A percentile compares a stretch with the other conserved stretches of the same genome.
Conservation (phyloP, 2,329 filamentous ascomycete species). For the Boeremia lycopersici region DNA sequence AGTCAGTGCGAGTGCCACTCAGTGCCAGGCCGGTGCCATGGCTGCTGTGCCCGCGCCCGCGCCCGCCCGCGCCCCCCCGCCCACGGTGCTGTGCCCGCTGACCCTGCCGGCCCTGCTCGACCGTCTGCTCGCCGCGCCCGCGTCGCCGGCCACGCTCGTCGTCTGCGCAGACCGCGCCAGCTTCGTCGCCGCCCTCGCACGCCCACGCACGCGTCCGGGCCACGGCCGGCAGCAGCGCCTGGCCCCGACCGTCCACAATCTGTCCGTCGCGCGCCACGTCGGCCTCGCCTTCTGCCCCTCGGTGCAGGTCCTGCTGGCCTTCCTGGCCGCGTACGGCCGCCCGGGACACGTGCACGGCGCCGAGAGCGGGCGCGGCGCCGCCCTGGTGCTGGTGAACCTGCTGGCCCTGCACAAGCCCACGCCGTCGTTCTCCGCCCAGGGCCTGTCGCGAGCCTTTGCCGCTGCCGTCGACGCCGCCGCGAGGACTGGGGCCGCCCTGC, state of each 20-base stretch:
- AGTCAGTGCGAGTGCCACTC: too few species aligned
- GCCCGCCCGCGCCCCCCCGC: slow-evolving; percentile 27
- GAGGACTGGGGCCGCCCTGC: slow-evolving; percentile 41
- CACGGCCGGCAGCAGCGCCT: slow-evolving; percentile 53
- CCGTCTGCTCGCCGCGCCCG: slow-evolving; percentile 62
- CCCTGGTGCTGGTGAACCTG: slow-evolving; percentile 69
- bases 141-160: slow-evolving; percentile 70
- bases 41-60: too few species aligned
- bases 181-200: slow-evolving; percentile 67
- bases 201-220: slow-evolving; percentile 44
- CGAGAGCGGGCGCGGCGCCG: slow-evolving; percentile 17
- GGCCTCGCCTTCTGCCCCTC: slow-evolving; percentile 75
- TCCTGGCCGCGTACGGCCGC: slow-evolving; percentile 61
- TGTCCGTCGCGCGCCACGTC: slow-evolving; percentile 72
- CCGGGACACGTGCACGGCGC: slow-evolving; percentile 13
- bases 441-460: slow-evolving; percentile 67
- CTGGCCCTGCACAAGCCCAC: slow-evolving; percentile 69
- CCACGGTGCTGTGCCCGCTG: slow-evolving; percentile 48
- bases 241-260: slow-evolving; percentile 69
- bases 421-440: slow-evolving; percentile 77
- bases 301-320: slow-evolving; percentile 77
- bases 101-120: slow-evolving; percentile 63
- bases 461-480: slow-evolving; percentile 66
- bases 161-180: slow-evolving; percentile 69
- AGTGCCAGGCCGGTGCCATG: not conserved